phyloP scores from a whole-genome alignment of 2,329 filamentous ascomycete species.

The Colletotrichum sp. region DNA sequence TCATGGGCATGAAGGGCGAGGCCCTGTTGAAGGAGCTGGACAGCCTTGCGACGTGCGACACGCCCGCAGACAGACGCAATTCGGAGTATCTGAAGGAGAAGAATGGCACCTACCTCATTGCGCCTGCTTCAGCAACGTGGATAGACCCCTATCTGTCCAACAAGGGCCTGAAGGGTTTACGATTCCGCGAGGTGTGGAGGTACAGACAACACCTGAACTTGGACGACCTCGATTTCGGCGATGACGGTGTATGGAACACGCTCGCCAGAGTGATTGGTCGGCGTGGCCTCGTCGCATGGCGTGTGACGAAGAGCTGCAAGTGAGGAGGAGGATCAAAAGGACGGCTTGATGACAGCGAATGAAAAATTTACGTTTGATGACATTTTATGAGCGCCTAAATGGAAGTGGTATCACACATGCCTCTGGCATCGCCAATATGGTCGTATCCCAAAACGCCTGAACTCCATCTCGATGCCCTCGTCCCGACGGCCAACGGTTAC shows the following conservation, averaged over 20 bases:
- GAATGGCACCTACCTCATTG: slow-evolving; percentile 73
- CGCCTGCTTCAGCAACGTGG: slow-evolving; percentile 74
- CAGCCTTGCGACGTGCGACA: slow-evolving; percentile 67
- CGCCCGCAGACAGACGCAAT: slow-evolving; percentile 59
- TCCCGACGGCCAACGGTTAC: neutral
- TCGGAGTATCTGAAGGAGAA: slow-evolving; percentile 64
- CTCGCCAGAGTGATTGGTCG: slow-evolving; percentile 70
- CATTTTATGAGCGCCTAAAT: neutral
- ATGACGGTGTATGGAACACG: slow-evolving; percentile 78
- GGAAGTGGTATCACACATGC: slow-evolving; percentile 10
- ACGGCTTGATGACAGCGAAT: neutral
- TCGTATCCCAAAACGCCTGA: neutral
- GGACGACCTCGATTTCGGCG: slow-evolving; percentile 80
- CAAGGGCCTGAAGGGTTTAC: slow-evolving; percentile 63
- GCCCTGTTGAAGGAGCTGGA: slow-evolving; percentile 64
- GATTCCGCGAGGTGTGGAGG: slow-evolving; percentile 74
- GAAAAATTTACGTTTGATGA: slow-evolving; percentile 16
- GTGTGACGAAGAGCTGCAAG: slow-evolving; percentile 66
- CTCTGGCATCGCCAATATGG: neutral
- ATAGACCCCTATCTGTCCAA: slow-evolving; percentile 67
- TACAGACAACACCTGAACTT: slow-evolving; percentile 74
- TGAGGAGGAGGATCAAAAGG: neutral
- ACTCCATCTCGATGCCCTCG: neutral
- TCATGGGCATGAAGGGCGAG: slow-evolving; percentile 74
- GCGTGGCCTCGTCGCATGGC: slow-evolving; percentile 66